A percentile compares a stretch with the other conserved stretches of the same genome.
phyloP scores from a whole-genome alignment of 805 yeast genomes.

The Suhomyces canberraensis region DNA sequence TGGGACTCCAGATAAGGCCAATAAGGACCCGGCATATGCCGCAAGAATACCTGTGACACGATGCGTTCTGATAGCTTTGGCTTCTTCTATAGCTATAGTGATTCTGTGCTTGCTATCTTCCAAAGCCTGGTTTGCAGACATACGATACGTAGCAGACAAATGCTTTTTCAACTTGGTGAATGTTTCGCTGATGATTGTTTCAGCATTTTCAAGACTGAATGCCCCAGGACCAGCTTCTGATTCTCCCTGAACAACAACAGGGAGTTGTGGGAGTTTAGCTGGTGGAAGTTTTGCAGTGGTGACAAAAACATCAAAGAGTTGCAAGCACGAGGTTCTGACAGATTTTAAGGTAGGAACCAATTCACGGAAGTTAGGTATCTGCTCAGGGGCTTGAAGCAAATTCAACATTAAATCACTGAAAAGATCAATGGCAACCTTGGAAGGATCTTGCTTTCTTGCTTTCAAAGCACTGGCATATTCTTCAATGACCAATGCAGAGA shows the following conservation, averaged over 20 bases:
- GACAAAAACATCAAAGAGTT: slow-evolving; percentile 72
- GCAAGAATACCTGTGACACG: slow-evolving; percentile 65
- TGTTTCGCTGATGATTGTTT: slow-evolving; percentile 58
- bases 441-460: slow-evolving; percentile 11
- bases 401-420: slow-evolving; percentile 29
- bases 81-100: slow-evolving; percentile 62
- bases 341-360: slow-evolving; percentile 82
- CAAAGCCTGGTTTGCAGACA: slow-evolving; percentile 66
- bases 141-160: slow-evolving; percentile 65
- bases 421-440: slow-evolving; percentile 16
- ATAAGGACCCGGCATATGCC: slow-evolving; percentile 70
- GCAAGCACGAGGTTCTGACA: slow-evolving; percentile 82
- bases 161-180: slow-evolving; percentile 62
- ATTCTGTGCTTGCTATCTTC: slow-evolving; percentile 78
- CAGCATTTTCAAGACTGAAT: slow-evolving; percentile 76
- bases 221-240: slow-evolving; percentile 92
- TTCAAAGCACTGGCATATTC: slow-evolving; percentile 51
- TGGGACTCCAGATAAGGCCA: slow-evolving; percentile 69
- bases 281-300: slow-evolving; percentile 73
- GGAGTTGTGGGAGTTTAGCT: slow-evolving; percentile 72
- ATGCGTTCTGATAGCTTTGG: slow-evolving; percentile 47
- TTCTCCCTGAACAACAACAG: slow-evolving; percentile 92
- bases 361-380: slow-evolving; percentile 67
- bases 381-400: slow-evolving; percentile 40
- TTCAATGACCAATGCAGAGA: slow-evolving; percentile 65